Evolutionary conservation across 225 moss, liverwort and hornwort species (phyloP).

Genomic region (Anthoceros angustus): DNA sequence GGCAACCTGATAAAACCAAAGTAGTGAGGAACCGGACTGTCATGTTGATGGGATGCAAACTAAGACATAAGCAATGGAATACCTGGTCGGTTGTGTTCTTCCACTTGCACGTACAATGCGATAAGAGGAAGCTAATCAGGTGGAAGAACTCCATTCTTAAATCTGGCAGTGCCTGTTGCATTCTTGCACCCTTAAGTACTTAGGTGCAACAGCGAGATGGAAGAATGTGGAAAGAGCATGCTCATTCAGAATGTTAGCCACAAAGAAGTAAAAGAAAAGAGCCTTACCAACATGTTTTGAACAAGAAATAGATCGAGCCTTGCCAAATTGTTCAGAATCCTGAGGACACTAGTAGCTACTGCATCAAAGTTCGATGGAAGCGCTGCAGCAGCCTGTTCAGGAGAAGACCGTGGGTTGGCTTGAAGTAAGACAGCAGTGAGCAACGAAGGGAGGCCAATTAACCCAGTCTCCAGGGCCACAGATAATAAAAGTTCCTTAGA

Average conservation of each 20-base stretch:
- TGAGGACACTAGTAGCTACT: slow-evolving; percentile 17
- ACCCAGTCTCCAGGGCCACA: slow-evolving; percentile 14
- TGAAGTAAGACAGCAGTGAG: slow-evolving; percentile 37
- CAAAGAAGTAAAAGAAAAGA: background rate
- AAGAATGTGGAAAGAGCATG: background rate
- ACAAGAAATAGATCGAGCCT: slow-evolving; percentile 27
- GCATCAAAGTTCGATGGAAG: slow-evolving; percentile 27
- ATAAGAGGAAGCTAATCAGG: slow-evolving; percentile 22
- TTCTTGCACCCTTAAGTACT: background rate
- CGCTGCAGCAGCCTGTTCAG: slow-evolving; percentile 5
- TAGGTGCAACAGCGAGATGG: background rate
- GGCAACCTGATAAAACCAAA: slow-evolving; percentile 15
- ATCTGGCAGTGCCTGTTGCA: slow-evolving; percentile 24
- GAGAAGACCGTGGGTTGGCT: slow-evolving; percentile 20
- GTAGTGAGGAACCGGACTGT: background rate
- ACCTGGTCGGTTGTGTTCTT: slow-evolving; percentile 26
- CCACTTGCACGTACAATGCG: slow-evolving; percentile 28
- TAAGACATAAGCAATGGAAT: background rate
- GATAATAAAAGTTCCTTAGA: slow-evolving; percentile 19
- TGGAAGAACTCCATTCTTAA: slow-evolving; percentile 29
- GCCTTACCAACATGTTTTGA: slow-evolving; percentile 31
- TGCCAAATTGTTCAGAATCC: slow-evolving; percentile 25
- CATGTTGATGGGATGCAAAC: background rate
- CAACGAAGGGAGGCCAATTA: slow-evolving; percentile 27
- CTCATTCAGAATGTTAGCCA: background rate